Conservation (phyloP, 2,329 filamentous ascomycete genomes). For the Penicillium sp. region DNA sequence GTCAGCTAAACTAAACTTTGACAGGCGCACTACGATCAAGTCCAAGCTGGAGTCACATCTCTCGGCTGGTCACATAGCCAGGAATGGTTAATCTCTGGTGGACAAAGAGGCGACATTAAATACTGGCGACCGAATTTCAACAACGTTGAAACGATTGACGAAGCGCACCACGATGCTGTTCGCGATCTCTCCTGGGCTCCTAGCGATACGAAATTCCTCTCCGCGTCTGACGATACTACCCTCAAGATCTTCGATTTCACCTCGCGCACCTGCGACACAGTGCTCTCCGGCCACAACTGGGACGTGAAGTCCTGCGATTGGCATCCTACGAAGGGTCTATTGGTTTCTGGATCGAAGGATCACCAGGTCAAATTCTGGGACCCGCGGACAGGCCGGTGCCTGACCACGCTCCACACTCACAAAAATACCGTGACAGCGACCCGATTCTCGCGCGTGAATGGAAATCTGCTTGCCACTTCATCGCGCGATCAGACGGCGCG, state of each 20-base stretch:
- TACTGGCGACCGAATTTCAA: constrained; percentile 99
- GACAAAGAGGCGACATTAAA: constrained; percentile 93
- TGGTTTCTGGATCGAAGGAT: constrained; percentile 97
- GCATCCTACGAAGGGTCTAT: constrained; percentile 91
- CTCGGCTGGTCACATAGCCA: constrained; percentile 84
- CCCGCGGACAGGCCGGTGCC: constrained; percentile 83
- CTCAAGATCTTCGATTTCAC: constrained; percentile 98
- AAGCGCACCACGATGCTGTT: constrained; percentile 87
- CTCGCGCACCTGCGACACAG: constrained; percentile 78
- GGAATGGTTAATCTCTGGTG: constrained; percentile 94
- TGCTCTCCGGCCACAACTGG: constrained; percentile 93
- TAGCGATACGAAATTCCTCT: constrained; percentile 94
- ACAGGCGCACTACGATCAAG: constrained; percentile 72
- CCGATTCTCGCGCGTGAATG: constrained; percentile 82
- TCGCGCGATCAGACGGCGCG: constrained; percentile 91
- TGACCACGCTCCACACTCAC: constrained; percentile 93
- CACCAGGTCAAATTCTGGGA: constrained; percentile 98
- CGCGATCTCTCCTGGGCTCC: constrained; percentile 91
- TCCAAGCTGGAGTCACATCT: constrained; percentile 50
- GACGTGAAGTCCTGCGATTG: constrained; percentile 97
- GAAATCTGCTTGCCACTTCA: constrained; percentile 84
- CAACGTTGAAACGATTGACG: constrained; percentile 87
- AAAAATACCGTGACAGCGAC: constrained; percentile 97
- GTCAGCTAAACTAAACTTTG: background rate
- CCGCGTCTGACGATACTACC: constrained; percentile 89